Conservation (phyloP, 2,329 filamentous ascomycete genomes). For the Colletotrichum caudatum region DNA sequence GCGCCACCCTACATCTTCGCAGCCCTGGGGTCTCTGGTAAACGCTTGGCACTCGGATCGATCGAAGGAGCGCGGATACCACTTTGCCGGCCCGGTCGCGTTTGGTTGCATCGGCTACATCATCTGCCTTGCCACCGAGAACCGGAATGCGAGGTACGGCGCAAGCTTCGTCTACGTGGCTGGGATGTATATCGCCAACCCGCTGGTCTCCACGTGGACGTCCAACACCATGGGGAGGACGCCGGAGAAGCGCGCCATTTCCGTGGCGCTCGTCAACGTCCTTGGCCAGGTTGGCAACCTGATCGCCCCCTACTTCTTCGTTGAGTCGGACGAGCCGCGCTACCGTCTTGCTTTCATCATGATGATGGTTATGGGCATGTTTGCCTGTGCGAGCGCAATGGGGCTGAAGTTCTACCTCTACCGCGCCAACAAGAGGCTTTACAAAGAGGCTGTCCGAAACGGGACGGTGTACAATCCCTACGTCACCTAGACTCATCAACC, state of each 20-base stretch:
- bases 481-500: slow-evolving; percentile 3
- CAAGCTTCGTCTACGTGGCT: slow-evolving; percentile 44
- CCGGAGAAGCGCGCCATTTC: slow-evolving; percentile 46
- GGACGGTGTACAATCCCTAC: slow-evolving; percentile 42
- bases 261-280: slow-evolving; percentile 41
- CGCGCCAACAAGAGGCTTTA: slow-evolving; percentile 43
- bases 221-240: slow-evolving; percentile 44
- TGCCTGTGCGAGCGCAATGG: too few species aligned
- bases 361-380: slow-evolving; percentile 30
- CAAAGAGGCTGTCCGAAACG: slow-evolving; percentile 32
- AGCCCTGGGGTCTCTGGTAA: slow-evolving; percentile 40
- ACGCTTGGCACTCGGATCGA: slow-evolving; percentile 44
- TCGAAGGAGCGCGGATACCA: slow-evolving; percentile 44
- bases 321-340: slow-evolving; percentile 44
- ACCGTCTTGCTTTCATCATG: slow-evolving; percentile 44
- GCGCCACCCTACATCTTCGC: slow-evolving; percentile 45
- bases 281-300: slow-evolving; percentile 44
- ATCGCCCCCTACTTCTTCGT: slow-evolving; percentile 48
- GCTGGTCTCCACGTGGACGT: slow-evolving; percentile 42
- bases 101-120: slow-evolving; percentile 46
- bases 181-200: slow-evolving; percentile 43
- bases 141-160: slow-evolving; percentile 42
- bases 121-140: slow-evolving; percentile 45
- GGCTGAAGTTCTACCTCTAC: slow-evolving; percentile 36
- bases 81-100: slow-evolving; percentile 37